These are phyloP conservation scores for Tetracladium setigerum DNA, from an alignment of 495 filamentous ascomycete species.

Conservation along the genomic window DNA sequence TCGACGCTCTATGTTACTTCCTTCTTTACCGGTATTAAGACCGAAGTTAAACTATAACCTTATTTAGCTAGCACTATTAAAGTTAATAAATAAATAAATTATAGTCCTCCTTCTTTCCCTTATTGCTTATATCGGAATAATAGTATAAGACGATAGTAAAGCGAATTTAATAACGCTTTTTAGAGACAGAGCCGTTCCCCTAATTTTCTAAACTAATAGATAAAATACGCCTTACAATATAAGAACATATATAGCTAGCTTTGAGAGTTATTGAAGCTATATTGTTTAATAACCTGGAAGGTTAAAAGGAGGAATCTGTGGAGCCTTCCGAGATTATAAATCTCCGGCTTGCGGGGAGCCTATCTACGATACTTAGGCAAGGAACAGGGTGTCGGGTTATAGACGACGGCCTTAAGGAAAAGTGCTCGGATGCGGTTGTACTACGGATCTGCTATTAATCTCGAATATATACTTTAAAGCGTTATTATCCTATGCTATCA, in stretches of 20 bases:
- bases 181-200: neutral
- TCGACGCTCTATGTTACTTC: too few species aligned
- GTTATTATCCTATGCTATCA: neutral
- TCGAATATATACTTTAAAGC: neutral
- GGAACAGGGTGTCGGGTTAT: neutral
- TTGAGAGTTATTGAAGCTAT: neutral
- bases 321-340: neutral
- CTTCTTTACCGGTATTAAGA: too few species aligned
- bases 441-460: neutral
- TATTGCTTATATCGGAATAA: too few species aligned
- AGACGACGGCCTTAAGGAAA: neutral
- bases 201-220: neutral
- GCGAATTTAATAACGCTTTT: neutral
- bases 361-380: neutral
- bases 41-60: too few species aligned
- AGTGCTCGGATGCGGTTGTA: neutral
- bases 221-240: slow-evolving; percentile 1
- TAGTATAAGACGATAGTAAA: neutral
- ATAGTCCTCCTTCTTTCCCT: too few species aligned
- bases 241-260: neutral
- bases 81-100: too few species aligned
- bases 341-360: neutral
- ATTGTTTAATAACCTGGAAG: neutral
- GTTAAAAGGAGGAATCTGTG: neutral
- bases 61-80: too few species aligned